Conservation (phyloP, 768 basidiomycete species). For the Cystofilobasidium capitatum region DNA sequence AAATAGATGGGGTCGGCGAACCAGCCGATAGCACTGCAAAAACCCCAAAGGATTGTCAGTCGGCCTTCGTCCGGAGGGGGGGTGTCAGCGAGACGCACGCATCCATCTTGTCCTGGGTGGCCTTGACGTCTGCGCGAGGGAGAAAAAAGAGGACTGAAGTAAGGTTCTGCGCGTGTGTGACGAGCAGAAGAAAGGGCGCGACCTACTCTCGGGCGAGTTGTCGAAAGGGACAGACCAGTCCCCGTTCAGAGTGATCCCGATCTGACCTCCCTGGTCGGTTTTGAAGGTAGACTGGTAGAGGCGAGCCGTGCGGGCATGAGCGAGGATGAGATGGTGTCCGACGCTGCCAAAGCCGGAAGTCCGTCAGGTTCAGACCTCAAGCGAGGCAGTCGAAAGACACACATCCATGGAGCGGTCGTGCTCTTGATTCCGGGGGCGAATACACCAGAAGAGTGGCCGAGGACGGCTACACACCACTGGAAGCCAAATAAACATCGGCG, state of each 20-base stretch:
- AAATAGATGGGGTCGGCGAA: conserved; percentile 59
- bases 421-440: conserved; percentile 64
- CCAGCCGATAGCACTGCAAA: conserved; percentile 29
- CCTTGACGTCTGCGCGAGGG: conserved; percentile 49
- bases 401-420: conserved; percentile 37
- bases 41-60: neutral
- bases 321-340: conserved; percentile 56
- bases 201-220: conserved; percentile 57
- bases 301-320: conserved; percentile 60
- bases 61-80: neutral
- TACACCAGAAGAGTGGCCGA: conserved; percentile 61
- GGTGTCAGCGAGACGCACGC: conserved; percentile 52
- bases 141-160: neutral
- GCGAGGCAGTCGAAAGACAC: neutral
- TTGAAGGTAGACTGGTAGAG: conserved; percentile 61
- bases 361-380: no score
- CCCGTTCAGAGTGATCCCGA: conserved; percentile 71
- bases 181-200: no score
- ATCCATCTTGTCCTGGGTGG: conserved; percentile 63
- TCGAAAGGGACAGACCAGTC: conserved; percentile 69
- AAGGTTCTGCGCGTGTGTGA: neutral
- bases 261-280: conserved; percentile 52
- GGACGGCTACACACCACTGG: conserved; percentile 52
- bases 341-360: conserved; percentile 43
- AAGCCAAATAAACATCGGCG: no score